Evolutionary conservation across 1,284 basidiomycete species (phyloP).

Genomic region (Amylostereum areolatum): DNA sequence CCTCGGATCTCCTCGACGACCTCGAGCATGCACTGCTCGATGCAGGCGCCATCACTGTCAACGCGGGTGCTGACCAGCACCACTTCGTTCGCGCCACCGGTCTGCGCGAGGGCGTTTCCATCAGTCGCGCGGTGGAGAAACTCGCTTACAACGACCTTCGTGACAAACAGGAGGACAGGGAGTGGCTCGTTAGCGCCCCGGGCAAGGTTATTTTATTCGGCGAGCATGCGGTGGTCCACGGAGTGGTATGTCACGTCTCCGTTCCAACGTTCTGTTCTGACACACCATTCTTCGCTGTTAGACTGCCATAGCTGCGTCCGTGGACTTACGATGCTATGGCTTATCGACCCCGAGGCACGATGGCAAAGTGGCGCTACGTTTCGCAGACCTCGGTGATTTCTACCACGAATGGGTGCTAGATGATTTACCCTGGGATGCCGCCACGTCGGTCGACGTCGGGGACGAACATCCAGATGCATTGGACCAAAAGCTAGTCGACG

Average conservation of each 20-base stretch:
- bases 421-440: constrained; percentile 82
- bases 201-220: constrained; percentile 99
- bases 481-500: constrained; percentile 65
- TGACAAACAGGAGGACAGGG: constrained; percentile 38
- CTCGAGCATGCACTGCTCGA: constrained; percentile 89
- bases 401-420: constrained; percentile 78
- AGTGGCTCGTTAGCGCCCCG: constrained; percentile 90
- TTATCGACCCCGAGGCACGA: constrained; percentile 74
- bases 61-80: constrained; percentile 32
- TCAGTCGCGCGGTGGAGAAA: constrained; percentile 64
- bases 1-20: constrained; percentile 90
- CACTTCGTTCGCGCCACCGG: constrained; percentile 44
- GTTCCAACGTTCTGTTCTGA: neutral
- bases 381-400: constrained; percentile 78
- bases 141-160: constrained; percentile 38
- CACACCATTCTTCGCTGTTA: constrained; percentile 23
- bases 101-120: constrained; percentile 32
- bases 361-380: constrained; percentile 69
- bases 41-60: constrained; percentile 79
- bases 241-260: constrained; percentile 62
- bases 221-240: constrained; percentile 98
- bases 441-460: constrained; percentile 46
- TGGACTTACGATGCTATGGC: constrained; percentile 94
- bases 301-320: constrained; percentile 93
- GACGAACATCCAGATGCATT: constrained; percentile 60